phyloP scores from a whole-genome alignment of 306 rosid species.

The Begonia fuchsioides region DNA sequence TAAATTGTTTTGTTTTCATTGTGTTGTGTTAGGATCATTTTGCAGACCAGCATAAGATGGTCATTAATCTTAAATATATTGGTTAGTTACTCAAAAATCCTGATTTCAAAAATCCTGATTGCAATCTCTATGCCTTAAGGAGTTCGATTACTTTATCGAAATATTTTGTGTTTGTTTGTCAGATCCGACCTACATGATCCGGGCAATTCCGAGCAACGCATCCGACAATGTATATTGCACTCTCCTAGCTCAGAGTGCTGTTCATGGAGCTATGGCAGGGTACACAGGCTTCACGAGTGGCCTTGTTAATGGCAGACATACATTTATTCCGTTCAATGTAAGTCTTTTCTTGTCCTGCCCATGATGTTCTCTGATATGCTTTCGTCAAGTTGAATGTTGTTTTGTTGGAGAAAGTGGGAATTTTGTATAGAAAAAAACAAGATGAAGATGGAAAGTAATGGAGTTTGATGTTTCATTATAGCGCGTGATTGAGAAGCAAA shows the following conservation, averaged over 20 bases:
- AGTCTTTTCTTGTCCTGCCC: constrained; percentile 7
- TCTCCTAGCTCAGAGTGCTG: constrained; percentile 83
- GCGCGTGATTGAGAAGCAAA: constrained; percentile 67
- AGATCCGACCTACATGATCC: constrained; percentile 96
- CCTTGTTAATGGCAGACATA: constrained; percentile 74
- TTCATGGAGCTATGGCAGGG: constrained; percentile 95
- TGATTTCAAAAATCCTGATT: no score
- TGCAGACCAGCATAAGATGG: constrained; percentile 25
- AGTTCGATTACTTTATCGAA: background rate
- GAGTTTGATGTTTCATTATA: constrained; percentile 20
- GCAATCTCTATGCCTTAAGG: constrained; percentile 7
- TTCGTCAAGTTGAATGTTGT: background rate
- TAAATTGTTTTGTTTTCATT: constrained; percentile 4
- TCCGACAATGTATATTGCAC: constrained; percentile 85
- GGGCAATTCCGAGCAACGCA: constrained; percentile 82
- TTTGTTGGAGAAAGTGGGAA: no score
- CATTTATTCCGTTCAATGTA: constrained; percentile 75
- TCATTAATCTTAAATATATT: constrained; percentile 63
- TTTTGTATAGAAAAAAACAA: no score
- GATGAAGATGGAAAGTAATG: no score
- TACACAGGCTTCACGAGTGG: constrained; percentile 66
- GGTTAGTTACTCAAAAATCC: constrained; percentile 31
- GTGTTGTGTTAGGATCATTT: constrained; percentile 43
- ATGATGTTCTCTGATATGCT: background rate
- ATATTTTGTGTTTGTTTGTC: constrained; percentile 8